A percentile compares a stretch with the other conserved stretches of the same genome.
Evolutionary conservation across 2,329 filamentous ascomycete genomes (phyloP).

Genomic region (Monascus ruber): DNA sequence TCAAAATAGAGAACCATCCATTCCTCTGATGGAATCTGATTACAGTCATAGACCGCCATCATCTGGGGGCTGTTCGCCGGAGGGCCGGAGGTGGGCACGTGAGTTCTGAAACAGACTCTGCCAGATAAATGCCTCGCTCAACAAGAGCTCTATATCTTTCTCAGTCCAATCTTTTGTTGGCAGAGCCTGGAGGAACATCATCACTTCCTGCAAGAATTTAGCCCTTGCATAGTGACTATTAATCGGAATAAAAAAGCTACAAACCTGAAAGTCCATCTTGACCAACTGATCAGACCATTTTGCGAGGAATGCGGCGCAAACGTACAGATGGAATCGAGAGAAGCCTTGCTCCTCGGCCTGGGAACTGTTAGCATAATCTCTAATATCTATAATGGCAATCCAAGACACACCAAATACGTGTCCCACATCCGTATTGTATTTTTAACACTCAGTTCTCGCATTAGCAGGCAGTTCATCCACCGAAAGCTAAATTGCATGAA

Average conservation of each 20-base stretch:
- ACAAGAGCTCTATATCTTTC: slow-evolving; percentile 89
- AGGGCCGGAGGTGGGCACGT: slow-evolving; percentile 61
- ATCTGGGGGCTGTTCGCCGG: slow-evolving; percentile 22
- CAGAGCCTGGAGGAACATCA: slow-evolving; percentile 97
- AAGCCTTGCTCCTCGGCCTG: slow-evolving; percentile 98
- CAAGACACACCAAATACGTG: slow-evolving; percentile 69
- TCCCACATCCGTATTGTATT: slow-evolving; percentile 99
- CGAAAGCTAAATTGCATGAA: slow-evolving; percentile 99
- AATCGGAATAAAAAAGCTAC: slow-evolving; percentile 3
- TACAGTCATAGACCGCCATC: slow-evolving; percentile 24
- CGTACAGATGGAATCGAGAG: slow-evolving; percentile 95
- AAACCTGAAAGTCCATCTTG: slow-evolving; percentile 83
- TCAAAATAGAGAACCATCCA: slow-evolving; percentile 5
- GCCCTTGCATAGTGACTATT: slow-evolving; percentile 2
- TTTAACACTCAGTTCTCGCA: slow-evolving; percentile 92
- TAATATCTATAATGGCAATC: background rate
- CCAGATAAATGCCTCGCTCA: slow-evolving; percentile 98
- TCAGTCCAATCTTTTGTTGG: slow-evolving; percentile 93
- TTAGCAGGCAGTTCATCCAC: slow-evolving; percentile 99
- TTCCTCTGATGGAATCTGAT: slow-evolving; percentile 20
- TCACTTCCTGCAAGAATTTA: slow-evolving; percentile 61
- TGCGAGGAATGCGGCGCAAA: slow-evolving; percentile 92
- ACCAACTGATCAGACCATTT: slow-evolving; percentile 95
- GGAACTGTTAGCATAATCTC: slow-evolving; percentile 8
- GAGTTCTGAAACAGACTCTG: slow-evolving; percentile 94